Conservation (phyloP, 2,329 filamentous ascomycete species). For the Aspergillus sp. region DNA sequence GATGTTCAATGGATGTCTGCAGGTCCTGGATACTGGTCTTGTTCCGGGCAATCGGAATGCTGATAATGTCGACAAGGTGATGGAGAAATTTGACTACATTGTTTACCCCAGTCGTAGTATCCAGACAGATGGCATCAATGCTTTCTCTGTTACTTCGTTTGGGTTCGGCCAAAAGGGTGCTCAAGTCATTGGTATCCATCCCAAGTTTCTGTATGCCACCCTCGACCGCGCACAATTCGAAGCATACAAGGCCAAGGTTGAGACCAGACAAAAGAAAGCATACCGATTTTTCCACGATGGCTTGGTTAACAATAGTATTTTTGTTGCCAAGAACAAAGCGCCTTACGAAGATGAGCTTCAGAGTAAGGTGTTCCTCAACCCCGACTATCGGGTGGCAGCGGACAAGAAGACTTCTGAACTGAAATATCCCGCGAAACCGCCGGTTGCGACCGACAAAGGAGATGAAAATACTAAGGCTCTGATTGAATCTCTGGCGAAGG, state of each 20-base stretch:
- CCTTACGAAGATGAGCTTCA: conserved; percentile 90
- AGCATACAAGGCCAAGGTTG: conserved; percentile 83
- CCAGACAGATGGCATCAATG: conserved; percentile 97
- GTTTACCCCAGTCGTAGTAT: conserved; percentile 94
- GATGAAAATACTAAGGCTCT: conserved; percentile 68
- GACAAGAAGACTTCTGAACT: conserved; percentile 86
- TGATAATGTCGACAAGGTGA: conserved; percentile 92
- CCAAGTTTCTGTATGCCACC: conserved; percentile 92
- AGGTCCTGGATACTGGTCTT: conserved; percentile 89
- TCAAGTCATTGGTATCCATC: conserved; percentile 94
- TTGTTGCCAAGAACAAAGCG: conserved; percentile 88
- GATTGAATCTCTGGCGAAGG: conserved; percentile 73
- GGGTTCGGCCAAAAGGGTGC: conserved; percentile 99
- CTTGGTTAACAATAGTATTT: conserved; percentile 95
- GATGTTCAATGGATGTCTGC: conserved; percentile 99
- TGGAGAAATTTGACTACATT: conserved; percentile 98
- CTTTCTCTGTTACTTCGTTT: conserved; percentile 98
- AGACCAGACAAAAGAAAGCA: conserved; percentile 93
- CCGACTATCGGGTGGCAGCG: conserved; percentile 76
- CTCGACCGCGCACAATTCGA: conserved; percentile 82
- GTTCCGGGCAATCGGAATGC: conserved; percentile 97
- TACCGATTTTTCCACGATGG: conserved; percentile 99
- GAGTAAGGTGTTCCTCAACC: conserved; percentile 87
- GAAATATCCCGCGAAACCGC: conserved; percentile 68
- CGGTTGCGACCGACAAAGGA: conserved; percentile 60